phyloP scores from a whole-genome alignment of 106 monocot species.

The Dendrobium chrysotoxum region DNA sequence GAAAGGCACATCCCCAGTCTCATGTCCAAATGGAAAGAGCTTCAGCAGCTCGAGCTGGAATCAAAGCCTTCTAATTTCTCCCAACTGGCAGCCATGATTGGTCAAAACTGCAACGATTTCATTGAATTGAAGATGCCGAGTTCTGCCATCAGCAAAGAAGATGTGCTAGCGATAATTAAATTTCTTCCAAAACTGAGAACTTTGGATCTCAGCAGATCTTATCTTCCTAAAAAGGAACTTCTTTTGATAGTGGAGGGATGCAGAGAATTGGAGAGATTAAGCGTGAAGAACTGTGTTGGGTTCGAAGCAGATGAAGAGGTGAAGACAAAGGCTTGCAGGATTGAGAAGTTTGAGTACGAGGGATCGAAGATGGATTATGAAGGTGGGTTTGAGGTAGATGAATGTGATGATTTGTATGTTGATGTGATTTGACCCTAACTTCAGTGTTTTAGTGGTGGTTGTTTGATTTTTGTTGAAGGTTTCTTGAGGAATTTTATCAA shows the following conservation, averaged over 20 bases:
- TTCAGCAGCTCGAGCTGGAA: neutral
- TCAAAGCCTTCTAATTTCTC: slow-evolving; percentile 1
- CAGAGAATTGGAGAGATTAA: slow-evolving; percentile 11
- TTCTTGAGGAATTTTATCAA: too few species aligned
- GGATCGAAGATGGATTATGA: slow-evolving; percentile 4
- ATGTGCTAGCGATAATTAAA: neutral
- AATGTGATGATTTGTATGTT: neutral
- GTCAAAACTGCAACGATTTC: neutral
- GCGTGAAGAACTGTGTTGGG: slow-evolving; percentile 10
- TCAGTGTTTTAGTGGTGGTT: neutral
- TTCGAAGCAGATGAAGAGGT: slow-evolving; percentile 17
- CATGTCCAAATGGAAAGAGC: slow-evolving; percentile 4
- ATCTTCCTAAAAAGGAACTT: slow-evolving; percentile 9
- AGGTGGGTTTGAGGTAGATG: neutral
- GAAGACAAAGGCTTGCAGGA: neutral
- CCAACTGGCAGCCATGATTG: neutral
- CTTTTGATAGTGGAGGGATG: slow-evolving; percentile 5
- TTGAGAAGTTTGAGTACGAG: slow-evolving; percentile 11
- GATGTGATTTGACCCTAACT: neutral
- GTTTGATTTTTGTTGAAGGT: neutral
- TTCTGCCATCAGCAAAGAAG: neutral
- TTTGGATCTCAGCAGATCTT: slow-evolving; percentile 9
- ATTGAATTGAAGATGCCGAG: neutral
- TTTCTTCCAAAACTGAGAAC: slow-evolving; percentile 15
- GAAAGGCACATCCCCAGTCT: neutral